phyloP scores from a whole-genome alignment of 2,329 filamentous ascomycete genomes.

The Penicillium sp. region DNA sequence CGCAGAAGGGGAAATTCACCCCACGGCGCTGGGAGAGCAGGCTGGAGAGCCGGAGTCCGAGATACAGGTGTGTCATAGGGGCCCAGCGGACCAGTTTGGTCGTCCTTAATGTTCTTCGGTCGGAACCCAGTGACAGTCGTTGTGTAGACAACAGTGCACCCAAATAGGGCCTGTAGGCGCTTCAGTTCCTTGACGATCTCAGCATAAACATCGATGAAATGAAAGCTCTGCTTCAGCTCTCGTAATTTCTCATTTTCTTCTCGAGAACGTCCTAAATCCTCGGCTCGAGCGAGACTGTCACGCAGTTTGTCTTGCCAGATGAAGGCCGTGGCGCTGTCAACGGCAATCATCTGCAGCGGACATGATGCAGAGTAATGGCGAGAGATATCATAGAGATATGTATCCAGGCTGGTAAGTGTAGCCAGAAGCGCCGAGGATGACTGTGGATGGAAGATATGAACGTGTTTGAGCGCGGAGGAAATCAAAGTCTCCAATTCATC shows the following conservation, averaged over 20 bases:
- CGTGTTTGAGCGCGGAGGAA: slow-evolving; percentile 48
- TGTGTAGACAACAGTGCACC: slow-evolving; percentile 43
- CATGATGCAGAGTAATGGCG: slow-evolving; percentile 50
- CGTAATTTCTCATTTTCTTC: slow-evolving; percentile 31
- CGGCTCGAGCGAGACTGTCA: slow-evolving; percentile 43
- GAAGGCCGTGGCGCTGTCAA: slow-evolving; percentile 59
- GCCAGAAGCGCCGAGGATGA: slow-evolving; percentile 52
- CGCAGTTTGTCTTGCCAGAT: slow-evolving; percentile 53
- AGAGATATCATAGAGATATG: slow-evolving; percentile 50
- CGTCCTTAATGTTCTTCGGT: slow-evolving; percentile 2
- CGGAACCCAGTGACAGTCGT: slow-evolving; percentile 26
- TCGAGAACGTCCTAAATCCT: slow-evolving; percentile 34
- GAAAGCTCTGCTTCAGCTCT: slow-evolving; percentile 27
- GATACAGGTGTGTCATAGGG: slow-evolving; percentile 17
- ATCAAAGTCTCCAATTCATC: slow-evolving; percentile 32
- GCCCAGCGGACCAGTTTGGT: slow-evolving; percentile 5
- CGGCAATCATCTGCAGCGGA: slow-evolving; percentile 50
- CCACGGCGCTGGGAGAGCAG: slow-evolving; percentile 41
- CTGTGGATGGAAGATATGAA: slow-evolving; percentile 60
- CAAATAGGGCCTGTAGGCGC: slow-evolving; percentile 37
- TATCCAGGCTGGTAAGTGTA: slow-evolving; percentile 48
- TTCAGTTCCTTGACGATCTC: slow-evolving; percentile 33
- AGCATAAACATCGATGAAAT: slow-evolving; percentile 32
- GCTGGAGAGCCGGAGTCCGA: slow-evolving; percentile 30
- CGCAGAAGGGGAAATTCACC: slow-evolving; percentile 38